Base-by-base conservation (phyloP, 192 early-diverging fungal genomes). In the Umbelopsis ramanniana region DNA sequence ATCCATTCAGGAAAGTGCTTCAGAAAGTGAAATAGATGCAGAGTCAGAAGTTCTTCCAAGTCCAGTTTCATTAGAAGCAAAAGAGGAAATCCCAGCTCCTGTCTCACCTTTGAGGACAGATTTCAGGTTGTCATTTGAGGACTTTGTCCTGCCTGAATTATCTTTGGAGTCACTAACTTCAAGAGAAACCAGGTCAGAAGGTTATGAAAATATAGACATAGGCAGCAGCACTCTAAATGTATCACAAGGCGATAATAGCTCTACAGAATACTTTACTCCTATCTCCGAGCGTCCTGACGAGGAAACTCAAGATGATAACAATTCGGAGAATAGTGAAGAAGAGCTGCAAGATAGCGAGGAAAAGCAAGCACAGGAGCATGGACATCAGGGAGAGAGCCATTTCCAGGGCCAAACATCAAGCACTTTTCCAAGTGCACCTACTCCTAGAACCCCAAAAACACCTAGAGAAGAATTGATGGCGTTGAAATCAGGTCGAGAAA, bases 101-200 rank as follows among this genome's bases (percentile, higher is more conserved):
- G 48, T 50, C 48, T 50, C 40, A 21, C 48, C 48, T 17, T 50
- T 21, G 48, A 50, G 6, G 40, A 50, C 48, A n/a, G 48, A 19
- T 29, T 63, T 63, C 29, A 22, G 33, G 29, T 63, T 63, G 26
- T 19, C 57, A 38, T 63, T 63, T 63, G 26, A 63, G 33, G 57
- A 63, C 19, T 63, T 63, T 14, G 33, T 37, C 8, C 57, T 63
- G 17, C 57, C 57, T 37, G 57, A 63, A 6, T 37, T 63, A 63
- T 35, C 29, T 11, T 29, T 63, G 33, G 57, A 29, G 33, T 35
- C 57, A 29, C 6, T 63, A 6, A 63, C 15, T n/a, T 63, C 57
- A n/a, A 63, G 6, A 37, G 57, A n/a, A 19, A 29, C 14, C 17
- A 29, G 17, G 11, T 37, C 29, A 63, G 15, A 63, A 14, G 26